Evolutionary conservation across 805 yeast genomes (phyloP), one percentile per base, ranked within the genome.

Genomic region (Cyberlindnera misumaiensis): DNA sequence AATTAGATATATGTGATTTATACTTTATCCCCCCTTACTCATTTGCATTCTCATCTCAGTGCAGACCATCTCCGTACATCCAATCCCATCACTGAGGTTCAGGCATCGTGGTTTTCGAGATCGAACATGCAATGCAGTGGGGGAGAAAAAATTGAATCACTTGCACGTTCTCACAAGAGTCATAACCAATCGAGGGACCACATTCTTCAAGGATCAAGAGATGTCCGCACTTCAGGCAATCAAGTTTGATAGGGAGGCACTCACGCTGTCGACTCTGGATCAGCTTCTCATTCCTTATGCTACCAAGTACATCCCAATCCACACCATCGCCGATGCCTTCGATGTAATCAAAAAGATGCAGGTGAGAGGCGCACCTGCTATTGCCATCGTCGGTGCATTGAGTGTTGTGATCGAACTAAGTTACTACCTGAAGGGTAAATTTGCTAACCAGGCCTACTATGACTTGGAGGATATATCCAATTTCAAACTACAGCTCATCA

Each of bases 341-440:
- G 69, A 71, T 14, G 95, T 84, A n/a, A 90, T 90, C 59, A 80
- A 78, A 55, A 70, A 70, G 41, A 90, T 90, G 98, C 88, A 85
- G 52, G 97, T 94, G 4, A 72, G 98, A 58, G 98, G 98, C 28
- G 98, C 98, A 0, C 98, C 98, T 0, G 97, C 97, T 1, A 90
- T 90, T 56, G 97, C 97, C 45, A 85, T 90, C 41, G 97, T 90
- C 3, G 97, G 96, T 5, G 79, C 88, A 1, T 71, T 89, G 43
- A 75, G 96, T 2, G 73, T 90, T 3, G 80, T 85, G 2, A 77
- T 83, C n/a, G 96, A 90, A 47, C 60, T 76, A 3, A 62, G 61
- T 40, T 51, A 55, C 52, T 53, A 40, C 40, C 34, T 65, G 35
- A 47, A 42, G 24, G 58, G 56, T 2, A 44, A 52, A 4, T 58